Base-by-base conservation (phyloP, 495 filamentous ascomycete genomes). In the Xylaria flabelliformis region DNA sequence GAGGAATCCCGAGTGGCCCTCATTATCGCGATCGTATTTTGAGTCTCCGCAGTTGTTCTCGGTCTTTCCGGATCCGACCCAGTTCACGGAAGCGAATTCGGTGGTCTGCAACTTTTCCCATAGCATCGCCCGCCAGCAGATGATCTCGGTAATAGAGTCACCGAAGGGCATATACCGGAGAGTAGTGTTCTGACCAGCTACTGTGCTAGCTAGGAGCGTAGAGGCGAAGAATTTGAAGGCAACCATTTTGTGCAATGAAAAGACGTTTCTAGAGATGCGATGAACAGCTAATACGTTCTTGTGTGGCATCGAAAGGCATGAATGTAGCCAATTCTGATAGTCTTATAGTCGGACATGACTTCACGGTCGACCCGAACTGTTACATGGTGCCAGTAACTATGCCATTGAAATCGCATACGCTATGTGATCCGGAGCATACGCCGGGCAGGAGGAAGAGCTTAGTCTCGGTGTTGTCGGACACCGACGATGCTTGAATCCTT, bases 1-100 rank as follows among this genome's bases (percentile, higher is more conserved):
- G 15, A 83, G 78, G 79, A 81, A 86, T n/a, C 85, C 85, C 19
- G 84, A 83, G 76, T 87, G 85, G n/a, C 85, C 85, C 74, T 87
- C 85, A 71, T 87, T 81, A 73, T 86, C 81, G 72, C 81, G 78
- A 76, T 86, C 84, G 73, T 84, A 87, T 41, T 78, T 75, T 17
- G 65, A 68, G 70, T 80, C 73, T 19, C 74, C 42, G 76, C 82
- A 84, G 77, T 80, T 82, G 71, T 81, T 80, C 19, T 82, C 80
- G 17, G 70, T 73, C 41, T 76, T 78, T 72, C 80, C 78, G 13
- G 82, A 84, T 19, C 84, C 85, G 53, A 87, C 85, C 69, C 82
- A 86, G 74, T 87, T 77, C n/a, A 86, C 80, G 10, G 78, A 71
- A 29, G 77, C 76, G 74, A 73, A 82, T 29, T 80, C 81, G 42